Evolutionary conservation across 2,329 filamentous ascomycete species (phyloP).

Genomic region (Fusarium hainanense): DNA sequence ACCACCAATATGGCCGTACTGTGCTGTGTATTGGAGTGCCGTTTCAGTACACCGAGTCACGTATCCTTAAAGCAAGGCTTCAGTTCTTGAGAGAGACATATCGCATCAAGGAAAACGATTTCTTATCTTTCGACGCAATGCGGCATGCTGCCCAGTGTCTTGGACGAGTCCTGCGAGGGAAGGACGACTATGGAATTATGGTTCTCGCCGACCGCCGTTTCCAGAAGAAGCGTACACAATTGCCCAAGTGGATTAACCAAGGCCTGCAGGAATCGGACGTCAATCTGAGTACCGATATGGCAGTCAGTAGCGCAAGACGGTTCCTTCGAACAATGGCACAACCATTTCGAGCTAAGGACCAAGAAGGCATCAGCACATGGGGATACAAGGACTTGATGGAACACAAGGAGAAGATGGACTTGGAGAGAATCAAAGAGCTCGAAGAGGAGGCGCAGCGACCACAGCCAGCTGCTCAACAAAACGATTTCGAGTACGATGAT

Average conservation of each 20-base stretch:
- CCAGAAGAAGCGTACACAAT: slow-evolving; percentile 87
- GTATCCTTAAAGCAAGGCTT: slow-evolving; percentile 93
- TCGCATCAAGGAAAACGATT: slow-evolving; percentile 95
- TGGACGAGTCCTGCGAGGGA: slow-evolving; percentile 91
- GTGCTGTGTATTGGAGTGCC: slow-evolving; percentile 97
- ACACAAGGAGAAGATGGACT: slow-evolving; percentile 80
- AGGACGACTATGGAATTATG: slow-evolving; percentile 99
- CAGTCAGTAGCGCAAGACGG: slow-evolving; percentile 85
- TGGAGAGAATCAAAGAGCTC: slow-evolving; percentile 73
- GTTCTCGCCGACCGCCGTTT: slow-evolving; percentile 94
- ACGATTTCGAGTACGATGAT: slow-evolving; percentile 65
- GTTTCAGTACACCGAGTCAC: slow-evolving; percentile 98
- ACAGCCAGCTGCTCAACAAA: slow-evolving; percentile 27
- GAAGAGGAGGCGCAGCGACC: slow-evolving; percentile 56
- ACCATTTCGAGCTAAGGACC: slow-evolving; percentile 83
- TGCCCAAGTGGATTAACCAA: slow-evolving; percentile 97
- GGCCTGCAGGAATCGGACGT: slow-evolving; percentile 85
- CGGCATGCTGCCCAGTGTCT: slow-evolving; percentile 97
- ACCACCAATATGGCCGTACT: slow-evolving; percentile 96
- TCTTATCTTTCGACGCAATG: slow-evolving; percentile 98
- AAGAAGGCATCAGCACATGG: slow-evolving; percentile 96
- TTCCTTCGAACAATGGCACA: slow-evolving; percentile 94
- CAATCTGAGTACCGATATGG: slow-evolving; percentile 96
- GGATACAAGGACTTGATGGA: slow-evolving; percentile 79
- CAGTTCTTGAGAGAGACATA: slow-evolving; percentile 98